These are phyloP conservation scores for Podospora pseudopauciseta DNA, from an alignment of 495 filamentous ascomycete species.

Conservation along the genomic window DNA sequence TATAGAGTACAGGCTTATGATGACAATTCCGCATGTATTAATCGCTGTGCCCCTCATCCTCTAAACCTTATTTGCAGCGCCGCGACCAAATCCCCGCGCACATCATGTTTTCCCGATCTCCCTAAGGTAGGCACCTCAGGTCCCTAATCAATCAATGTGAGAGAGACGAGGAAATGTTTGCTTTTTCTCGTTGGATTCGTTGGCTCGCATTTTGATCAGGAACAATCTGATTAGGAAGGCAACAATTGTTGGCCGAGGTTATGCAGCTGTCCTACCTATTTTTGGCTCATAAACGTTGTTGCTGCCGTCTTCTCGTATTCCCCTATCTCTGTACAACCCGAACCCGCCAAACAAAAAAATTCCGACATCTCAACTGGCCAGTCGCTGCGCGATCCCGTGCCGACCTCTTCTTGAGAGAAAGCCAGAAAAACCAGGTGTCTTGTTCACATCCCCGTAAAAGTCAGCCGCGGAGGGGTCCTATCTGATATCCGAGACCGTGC, in stretches of 20 bases:
- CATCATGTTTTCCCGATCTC: background rate
- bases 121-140: too few species aligned
- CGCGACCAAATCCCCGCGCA: background rate
- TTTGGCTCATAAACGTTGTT: background rate
- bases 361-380: background rate
- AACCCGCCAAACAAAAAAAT: background rate
- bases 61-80: constrained; percentile 6
- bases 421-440: background rate
- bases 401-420: background rate
- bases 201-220: too few species aligned
- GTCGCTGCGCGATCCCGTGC: background rate
- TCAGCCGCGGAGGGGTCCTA: background rate
- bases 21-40: background rate
- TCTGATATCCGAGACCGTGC: background rate
- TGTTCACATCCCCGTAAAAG: background rate
- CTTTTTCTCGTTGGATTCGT: background rate
- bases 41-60: constrained; percentile 4
- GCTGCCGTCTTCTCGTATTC: background rate
- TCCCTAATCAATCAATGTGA: too few species aligned
- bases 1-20: background rate
- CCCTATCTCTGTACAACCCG: background rate
- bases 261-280: background rate
- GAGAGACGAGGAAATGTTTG: background rate
- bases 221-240: too few species aligned
- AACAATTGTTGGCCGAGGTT: background rate